Base-by-base conservation (phyloP, 371 early-diverging fungal species). In the Chytridium lagenaria region DNA sequence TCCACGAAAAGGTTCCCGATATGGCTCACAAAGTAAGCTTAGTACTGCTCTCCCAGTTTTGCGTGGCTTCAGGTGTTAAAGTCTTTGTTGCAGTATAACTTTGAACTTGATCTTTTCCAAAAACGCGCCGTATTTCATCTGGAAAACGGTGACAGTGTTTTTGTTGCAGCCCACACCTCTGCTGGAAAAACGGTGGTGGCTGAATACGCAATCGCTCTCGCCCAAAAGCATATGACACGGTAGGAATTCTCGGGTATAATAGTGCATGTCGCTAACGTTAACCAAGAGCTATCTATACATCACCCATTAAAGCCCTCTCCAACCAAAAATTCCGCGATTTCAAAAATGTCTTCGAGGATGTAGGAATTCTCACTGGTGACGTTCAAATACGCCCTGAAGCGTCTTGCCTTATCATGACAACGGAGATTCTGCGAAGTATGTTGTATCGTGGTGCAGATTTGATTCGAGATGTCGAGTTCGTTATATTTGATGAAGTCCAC, bases 151-250 rank as follows among this genome's bases (percentile, higher is more conserved):
- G 95, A 98, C 68, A 94, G 92, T 16, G 96, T 99, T 23, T 99
- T 99, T 86, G 95, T 99, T 30, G 97, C 99, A 1, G 99, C 99
- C 0, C 99, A 99, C 73, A 99, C 99, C 1, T 98, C 98, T 28
- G 99, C 99, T 0, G 99, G 99, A 69, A 99, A 99, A 84, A 99
- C 99, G 0, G 98, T 97, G 0, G 98, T 99, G 22, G 99, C 99
- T 0, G 99, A 99, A 83, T 99, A 99, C 80, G 99, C 99, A 0
- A 95, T 99, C 67, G 94, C 97, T 0, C 79, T 97, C 70, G 94
- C 98, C 15, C 86, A 90, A 74, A 92, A 93, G 70, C 98, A 97
- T 78, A 95, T 96, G 97, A 98, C 98, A 15, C 90, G 91, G 88
- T 89, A 75, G 52, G 33, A 1, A 2, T 34, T 50, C 5, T 26